Evolutionary conservation across 2,329 filamentous ascomycete species (phyloP).

Genomic region (Aspergillus pseudoglaucus): DNA sequence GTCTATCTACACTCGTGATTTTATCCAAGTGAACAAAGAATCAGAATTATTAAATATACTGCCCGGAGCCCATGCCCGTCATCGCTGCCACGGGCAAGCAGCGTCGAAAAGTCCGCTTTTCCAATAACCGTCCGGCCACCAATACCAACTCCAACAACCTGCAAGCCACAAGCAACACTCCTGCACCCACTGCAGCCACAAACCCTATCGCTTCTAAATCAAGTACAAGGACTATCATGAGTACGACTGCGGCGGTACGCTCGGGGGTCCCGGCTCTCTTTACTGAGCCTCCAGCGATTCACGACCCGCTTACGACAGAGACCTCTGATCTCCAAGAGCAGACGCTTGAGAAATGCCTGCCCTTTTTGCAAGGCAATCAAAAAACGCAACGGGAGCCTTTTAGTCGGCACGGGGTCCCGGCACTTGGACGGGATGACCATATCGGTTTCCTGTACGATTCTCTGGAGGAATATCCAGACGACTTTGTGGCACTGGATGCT

Average conservation of each 20-base stretch:
- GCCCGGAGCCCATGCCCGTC: constrained; percentile 23
- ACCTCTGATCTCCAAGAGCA: constrained; percentile 63
- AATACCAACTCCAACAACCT: constrained; percentile 11
- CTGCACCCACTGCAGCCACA: constrained; percentile 2
- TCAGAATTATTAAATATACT: constrained; percentile 8
- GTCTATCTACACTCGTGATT: background rate
- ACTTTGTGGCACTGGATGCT: constrained; percentile 71
- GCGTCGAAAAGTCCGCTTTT: constrained; percentile 36
- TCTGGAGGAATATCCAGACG: constrained; percentile 56
- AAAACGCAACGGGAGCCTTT: constrained; percentile 46
- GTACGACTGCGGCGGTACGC: constrained; percentile 5
- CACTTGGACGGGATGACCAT: constrained; percentile 59
- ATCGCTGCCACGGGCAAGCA: constrained; percentile 26
- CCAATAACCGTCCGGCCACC: constrained; percentile 16
- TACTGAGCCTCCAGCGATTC: constrained; percentile 51
- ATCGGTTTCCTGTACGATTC: constrained; percentile 43
- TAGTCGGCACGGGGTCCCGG: constrained; percentile 69
- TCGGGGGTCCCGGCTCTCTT: constrained; percentile 35
- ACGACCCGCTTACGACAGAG: constrained; percentile 59
- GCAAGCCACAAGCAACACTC: constrained; percentile 10
- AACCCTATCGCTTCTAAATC: too few species aligned
- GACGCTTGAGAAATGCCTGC: constrained; percentile 62
- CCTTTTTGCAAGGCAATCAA: constrained; percentile 53
- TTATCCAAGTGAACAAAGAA: background rate
- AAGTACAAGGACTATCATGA: constrained; percentile 1